A percentile compares a stretch with the other conserved stretches of the same genome.
Evolutionary conservation across 441 rosid genomes (phyloP).

Genomic region (Populus hybrid): DNA sequence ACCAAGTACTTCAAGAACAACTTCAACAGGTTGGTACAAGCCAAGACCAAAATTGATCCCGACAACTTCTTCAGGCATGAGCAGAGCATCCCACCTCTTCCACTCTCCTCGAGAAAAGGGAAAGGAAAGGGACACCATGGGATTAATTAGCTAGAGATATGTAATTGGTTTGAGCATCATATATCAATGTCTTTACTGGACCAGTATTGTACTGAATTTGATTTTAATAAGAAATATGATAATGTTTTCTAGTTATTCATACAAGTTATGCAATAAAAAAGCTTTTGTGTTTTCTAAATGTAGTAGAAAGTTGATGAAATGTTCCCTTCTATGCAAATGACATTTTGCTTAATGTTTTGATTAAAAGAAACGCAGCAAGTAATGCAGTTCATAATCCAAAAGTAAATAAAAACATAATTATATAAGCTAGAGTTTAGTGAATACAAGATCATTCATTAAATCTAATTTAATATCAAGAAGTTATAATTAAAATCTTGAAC

Average conservation of each 20-base stretch:
- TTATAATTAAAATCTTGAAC: background rate
- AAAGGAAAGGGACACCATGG: constrained; percentile 9
- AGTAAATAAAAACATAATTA: too few species aligned
- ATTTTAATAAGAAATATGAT: background rate
- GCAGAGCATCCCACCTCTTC: too few species aligned
- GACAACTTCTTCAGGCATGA: too few species aligned
- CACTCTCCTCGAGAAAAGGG: background rate
- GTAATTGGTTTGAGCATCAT: background rate
- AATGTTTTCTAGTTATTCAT: too few species aligned
- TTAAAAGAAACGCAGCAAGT: background rate
- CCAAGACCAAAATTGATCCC: too few species aligned
- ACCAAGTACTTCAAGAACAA: too few species aligned
- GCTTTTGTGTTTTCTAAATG: background rate
- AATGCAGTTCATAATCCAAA: too few species aligned
- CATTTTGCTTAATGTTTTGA: background rate
- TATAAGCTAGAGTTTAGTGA: too few species aligned
- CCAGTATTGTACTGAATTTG: background rate
- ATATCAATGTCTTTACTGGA: background rate
- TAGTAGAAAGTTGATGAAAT: background rate
- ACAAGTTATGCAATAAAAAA: background rate
- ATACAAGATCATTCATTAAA: background rate
- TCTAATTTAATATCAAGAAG: too few species aligned
- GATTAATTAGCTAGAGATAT: background rate
- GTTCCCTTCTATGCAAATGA: background rate
- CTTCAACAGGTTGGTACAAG: too few species aligned